Base-by-base conservation (phyloP, 441 rosid species). In the Croton laevigatus region DNA sequence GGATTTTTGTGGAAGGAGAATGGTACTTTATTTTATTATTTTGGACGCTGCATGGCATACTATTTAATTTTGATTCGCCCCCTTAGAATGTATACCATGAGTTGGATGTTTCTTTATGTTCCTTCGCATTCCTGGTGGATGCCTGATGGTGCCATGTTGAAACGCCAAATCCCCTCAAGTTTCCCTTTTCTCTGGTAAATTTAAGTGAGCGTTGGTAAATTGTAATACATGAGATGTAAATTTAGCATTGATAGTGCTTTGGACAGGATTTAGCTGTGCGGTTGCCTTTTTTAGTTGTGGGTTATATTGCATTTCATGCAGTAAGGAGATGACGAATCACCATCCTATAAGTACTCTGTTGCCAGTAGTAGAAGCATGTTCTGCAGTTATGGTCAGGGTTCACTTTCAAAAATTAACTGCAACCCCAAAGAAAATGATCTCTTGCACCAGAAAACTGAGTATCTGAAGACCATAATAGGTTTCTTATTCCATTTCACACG, bases 391-490 rank as follows among this genome's bases (percentile, higher is more conserved):
- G 74, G 74, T 53, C 53, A 22, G 11, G 52, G 16, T 55, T 63
- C 63, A 40, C 62, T 62, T 62, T 69, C 72, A 69, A 23, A 27
- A 16, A 14, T 12, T 58, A 51, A 54, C n/a, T 53, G 14, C 6
- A 46, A 48, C 32, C 40, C 34, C 37, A 17, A 37, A 58, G 72
- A 44, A 58, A 58, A 69, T 58, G 72, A 59, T 45, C 45, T 57
- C 44, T 55, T 68, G 40, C 53, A 22, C 49, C 55, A 58, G 46
- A 68, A n/a, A 45, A 58, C 42, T 23, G 44, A 46, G 34, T 32
- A 11, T 46, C 53, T 36, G n/a, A 46, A 8, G 44, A 27, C 32
- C 19, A 22, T 27, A n/a, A 20, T 5, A 40, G 52, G 66, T 45
- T 63, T 49, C 53, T 23, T 37, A 12, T 53, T 38, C 62, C 27